Evolutionary conservation across 2,329 filamentous ascomycete species (phyloP).

Genomic region (Nothophaeocryptopus gaeumannii): DNA sequence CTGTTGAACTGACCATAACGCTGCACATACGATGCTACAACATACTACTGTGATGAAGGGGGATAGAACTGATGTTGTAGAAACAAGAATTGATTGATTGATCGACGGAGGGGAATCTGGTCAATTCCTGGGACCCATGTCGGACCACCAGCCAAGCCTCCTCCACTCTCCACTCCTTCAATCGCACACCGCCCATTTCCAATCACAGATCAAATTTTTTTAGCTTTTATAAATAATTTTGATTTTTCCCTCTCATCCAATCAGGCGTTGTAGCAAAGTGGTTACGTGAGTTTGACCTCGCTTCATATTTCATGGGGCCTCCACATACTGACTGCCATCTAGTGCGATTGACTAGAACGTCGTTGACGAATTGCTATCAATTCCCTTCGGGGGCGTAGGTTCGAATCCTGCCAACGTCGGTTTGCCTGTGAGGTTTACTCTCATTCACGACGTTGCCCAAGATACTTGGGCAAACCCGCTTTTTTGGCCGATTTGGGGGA

Average conservation of each 20-base stretch:
- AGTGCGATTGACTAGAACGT: slow-evolving; percentile 35
- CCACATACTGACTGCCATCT: slow-evolving; percentile 16
- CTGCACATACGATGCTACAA: no score
- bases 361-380: slow-evolving; percentile 28
- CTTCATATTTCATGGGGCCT: background rate
- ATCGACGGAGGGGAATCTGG: background rate
- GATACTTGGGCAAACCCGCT: no score
- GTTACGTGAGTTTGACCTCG: background rate
- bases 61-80: no score
- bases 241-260: background rate
- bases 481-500: no score
- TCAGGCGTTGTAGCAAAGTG: slow-evolving; percentile 29
- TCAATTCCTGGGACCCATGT: no score
- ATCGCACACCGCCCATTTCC: no score
- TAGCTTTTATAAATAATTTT: background rate
- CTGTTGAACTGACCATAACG: no score
- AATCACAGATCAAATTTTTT: background rate
- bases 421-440: no score
- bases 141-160: no score
- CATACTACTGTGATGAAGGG: no score
- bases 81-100: background rate
- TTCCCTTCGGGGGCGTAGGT: slow-evolving; percentile 29
- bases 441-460: no score
- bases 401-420: slow-evolving; percentile 23
- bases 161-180: no score